Evolutionary conservation across 495 filamentous ascomycete genomes (phyloP), one percentile per base, ranked within the genome.

Genomic region (Penicillium steckii): DNA sequence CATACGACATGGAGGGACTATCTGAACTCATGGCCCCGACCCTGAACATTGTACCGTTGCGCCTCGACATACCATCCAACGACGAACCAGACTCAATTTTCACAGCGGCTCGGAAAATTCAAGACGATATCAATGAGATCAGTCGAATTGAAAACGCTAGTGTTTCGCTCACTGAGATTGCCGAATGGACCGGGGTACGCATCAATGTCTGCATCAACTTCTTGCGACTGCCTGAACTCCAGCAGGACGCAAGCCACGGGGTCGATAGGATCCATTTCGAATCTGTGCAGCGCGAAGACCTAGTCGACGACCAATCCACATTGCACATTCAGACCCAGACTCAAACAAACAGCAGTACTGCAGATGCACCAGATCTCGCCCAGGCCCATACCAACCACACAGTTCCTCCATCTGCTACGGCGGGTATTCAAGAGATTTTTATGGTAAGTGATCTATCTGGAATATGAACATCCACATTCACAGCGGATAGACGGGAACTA

Each of bases 141-240:
- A 70, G 68, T 46, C 52, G 41, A 13, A 44, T 56, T 8, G 67
- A 67, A 30, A 56, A 71, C 41, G 55, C 64, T 10, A 44, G 57
- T 9, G 66, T 69, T 4, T 70, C 67, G 22, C 56, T 72, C 4
- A 8, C 55, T 5, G 69, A 72, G 45, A 70, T 72, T 53, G 56
- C 53, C 17, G 64, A 64, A 41, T 72, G 69, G 69, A 71, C 69
- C 4, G 67, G 69, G 18, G 58, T 71, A n/a, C 56, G 48, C 25
- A 57, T 72, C 38, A 63, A 60, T 35, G 64, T 59, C 10, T 72
- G 66, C 54, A 46, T 72, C 53, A 72, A 72, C 50, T 70, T 72
- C 52, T 46, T 72, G 53, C 62, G 61, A 49, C 46, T 72, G 6
- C 67, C 67, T 17, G 62, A 65, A 47, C 7, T 45, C 21, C 53